Evolutionary conservation across 2,329 filamentous ascomycete species (phyloP).

Genomic region (Colletotrichum sp.): DNA sequence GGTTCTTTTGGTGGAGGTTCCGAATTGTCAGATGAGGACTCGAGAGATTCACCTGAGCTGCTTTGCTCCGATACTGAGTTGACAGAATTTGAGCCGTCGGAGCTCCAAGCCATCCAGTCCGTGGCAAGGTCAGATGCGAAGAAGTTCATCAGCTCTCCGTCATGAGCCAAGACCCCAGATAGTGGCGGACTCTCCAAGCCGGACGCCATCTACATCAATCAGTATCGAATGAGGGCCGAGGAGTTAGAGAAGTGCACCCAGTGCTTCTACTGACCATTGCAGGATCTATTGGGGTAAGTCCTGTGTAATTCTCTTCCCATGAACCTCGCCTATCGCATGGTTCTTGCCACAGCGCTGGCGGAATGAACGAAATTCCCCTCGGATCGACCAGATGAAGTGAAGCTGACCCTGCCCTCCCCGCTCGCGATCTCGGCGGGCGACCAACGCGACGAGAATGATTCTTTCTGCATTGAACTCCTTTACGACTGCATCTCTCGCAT

Average conservation of each 20-base stretch:
- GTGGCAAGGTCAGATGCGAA: neutral
- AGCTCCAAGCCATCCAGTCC: neutral
- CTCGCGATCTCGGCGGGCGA: neutral
- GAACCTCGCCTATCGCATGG: neutral
- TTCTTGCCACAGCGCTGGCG: neutral
- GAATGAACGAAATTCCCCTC: neutral
- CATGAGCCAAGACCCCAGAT: neutral
- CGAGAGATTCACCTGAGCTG: neutral
- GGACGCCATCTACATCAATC: neutral
- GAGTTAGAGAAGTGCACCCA: neutral
- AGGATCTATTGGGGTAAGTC: neutral
- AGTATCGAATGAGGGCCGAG: neutral
- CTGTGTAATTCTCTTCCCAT: neutral
- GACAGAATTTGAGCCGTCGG: neutral
- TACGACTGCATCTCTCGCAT: neutral
- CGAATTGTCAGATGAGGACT: neutral
- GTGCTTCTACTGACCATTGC: neutral
- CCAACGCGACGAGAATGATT: neutral
- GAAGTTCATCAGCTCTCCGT: neutral
- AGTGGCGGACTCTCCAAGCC: neutral
- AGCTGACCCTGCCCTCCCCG: neutral
- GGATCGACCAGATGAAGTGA: neutral
- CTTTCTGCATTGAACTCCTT: neutral
- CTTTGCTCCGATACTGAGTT: neutral
- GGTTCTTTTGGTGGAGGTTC: neutral